A percentile compares a stretch with the other conserved stretches of the same genome.
Evolutionary conservation across 148 eudicot genomes (phyloP).

Genomic region (Nepenthes mirabilis): DNA sequence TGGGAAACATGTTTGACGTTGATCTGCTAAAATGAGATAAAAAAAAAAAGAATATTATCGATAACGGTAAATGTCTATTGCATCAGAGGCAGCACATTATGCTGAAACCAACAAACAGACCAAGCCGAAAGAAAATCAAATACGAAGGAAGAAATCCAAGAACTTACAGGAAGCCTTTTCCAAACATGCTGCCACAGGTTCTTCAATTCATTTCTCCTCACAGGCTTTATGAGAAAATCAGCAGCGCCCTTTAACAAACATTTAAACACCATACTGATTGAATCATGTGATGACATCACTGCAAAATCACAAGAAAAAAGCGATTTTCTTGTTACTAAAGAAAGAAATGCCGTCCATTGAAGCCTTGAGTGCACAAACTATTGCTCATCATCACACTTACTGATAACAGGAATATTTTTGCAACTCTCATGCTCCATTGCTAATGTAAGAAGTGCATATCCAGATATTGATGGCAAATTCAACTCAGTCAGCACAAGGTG

Average conservation of each 20-base stretch:
- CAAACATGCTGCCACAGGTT: slow-evolving; percentile 69
- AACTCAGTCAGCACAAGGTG: slow-evolving; percentile 53
- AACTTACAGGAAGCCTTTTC: slow-evolving; percentile 31
- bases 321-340: not conserved
- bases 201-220: slow-evolving; percentile 54
- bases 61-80: not conserved
- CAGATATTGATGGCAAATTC: slow-evolving; percentile 48
- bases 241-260: slow-evolving; percentile 56
- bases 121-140: not conserved
- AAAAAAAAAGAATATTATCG: not conserved
- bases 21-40: slow-evolving; percentile 7
- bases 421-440: slow-evolving; percentile 38
- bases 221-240: slow-evolving; percentile 56
- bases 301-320: slow-evolving; percentile 14
- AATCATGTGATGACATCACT: slow-evolving; percentile 62
- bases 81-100: not conserved
- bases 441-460: slow-evolving; percentile 43
- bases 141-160: not conserved
- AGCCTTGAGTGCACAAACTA: not conserved
- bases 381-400: slow-evolving; percentile 20
- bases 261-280: slow-evolving; percentile 41
- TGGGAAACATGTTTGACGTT: slow-evolving; percentile 12
- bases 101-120: not conserved
- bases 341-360: not conserved
- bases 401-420: slow-evolving; percentile 47